Evolutionary conservation across 805 yeast genomes (phyloP).

Genomic region (Lachancea sp.): DNA sequence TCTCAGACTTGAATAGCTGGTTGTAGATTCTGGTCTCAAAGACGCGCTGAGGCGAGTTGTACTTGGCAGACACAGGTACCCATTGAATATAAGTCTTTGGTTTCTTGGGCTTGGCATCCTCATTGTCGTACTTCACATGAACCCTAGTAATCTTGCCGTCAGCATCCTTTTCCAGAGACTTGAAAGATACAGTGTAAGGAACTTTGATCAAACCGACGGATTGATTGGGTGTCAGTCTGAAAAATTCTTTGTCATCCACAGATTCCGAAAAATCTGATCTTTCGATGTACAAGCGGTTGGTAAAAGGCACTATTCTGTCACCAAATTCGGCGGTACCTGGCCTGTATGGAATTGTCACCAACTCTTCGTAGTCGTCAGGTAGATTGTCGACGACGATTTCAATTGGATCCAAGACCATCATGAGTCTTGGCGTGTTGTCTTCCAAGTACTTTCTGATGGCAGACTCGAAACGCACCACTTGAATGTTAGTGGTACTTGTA

Average conservation of each 20-base stretch:
- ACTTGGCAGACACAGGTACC: slow-evolving; percentile 68
- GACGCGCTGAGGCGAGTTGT: slow-evolving; percentile 57
- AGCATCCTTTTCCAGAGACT: slow-evolving; percentile 49
- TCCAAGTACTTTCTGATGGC: slow-evolving; percentile 85
- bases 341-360: slow-evolving; percentile 76
- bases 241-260: slow-evolving; percentile 58
- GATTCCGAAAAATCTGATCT: slow-evolving; percentile 77
- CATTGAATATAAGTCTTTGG: slow-evolving; percentile 98
- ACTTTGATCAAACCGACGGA: slow-evolving; percentile 92
- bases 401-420: slow-evolving; percentile 87
- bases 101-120: slow-evolving; percentile 47
- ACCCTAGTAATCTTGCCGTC: slow-evolving; percentile 62
- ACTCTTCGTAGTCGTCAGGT: slow-evolving; percentile 64
- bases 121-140: slow-evolving; percentile 74
- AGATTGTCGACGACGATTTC: slow-evolving; percentile 78
- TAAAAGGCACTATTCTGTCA: slow-evolving; percentile 66
- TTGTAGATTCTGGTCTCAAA: slow-evolving; percentile 81
- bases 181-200: slow-evolving; percentile 73
- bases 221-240: slow-evolving; percentile 89
- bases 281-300: slow-evolving; percentile 77
- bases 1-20: slow-evolving; percentile 82
- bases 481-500: slow-evolving; percentile 86
- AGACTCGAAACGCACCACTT: slow-evolving; percentile 80
- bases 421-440: slow-evolving; percentile 85
- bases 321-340: slow-evolving; percentile 80